Evolutionary conservation across 2,329 filamentous ascomycete species (phyloP).

Genomic region (Claviceps sp.): DNA sequence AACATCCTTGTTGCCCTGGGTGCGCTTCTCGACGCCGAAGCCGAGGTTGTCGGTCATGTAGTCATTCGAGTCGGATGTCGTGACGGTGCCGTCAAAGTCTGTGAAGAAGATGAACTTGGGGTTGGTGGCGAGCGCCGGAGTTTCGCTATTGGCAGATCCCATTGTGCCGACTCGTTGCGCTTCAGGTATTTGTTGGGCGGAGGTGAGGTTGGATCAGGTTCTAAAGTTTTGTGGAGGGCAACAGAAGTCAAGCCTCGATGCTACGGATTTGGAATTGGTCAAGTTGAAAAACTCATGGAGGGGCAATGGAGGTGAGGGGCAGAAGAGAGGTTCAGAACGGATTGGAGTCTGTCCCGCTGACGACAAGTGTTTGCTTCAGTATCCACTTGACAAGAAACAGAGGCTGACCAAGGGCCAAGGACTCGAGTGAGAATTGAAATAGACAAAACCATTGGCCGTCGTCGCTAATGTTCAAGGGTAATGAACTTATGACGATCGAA

Average conservation of each 20-base stretch:
- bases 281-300: background rate
- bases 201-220: no score
- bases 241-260: background rate
- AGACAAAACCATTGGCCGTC: background rate
- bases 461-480: background rate
- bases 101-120: slow-evolving; percentile 97
- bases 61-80: slow-evolving; percentile 53
- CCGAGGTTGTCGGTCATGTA: slow-evolving; percentile 83
- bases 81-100: slow-evolving; percentile 96
- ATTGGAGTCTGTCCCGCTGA: background rate
- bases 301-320: background rate
- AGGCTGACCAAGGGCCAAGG: background rate
- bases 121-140: slow-evolving; percentile 49
- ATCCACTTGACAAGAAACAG: background rate
- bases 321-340: background rate
- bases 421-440: background rate
- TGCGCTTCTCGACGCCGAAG: slow-evolving; percentile 60
- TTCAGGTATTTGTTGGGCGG: background rate
- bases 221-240: no score
- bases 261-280: background rate
- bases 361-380: background rate
- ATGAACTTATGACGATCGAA: no score
- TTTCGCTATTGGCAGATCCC: slow-evolving; percentile 28
- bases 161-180: slow-evolving; percentile 18
- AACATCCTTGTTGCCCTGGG: slow-evolving; percentile 61